Percentiles rank a stretch among this genome's conserved stretches.
Conservation (phyloP, 2,329 filamentous ascomycete genomes). For the Fusarium sacchari region DNA sequence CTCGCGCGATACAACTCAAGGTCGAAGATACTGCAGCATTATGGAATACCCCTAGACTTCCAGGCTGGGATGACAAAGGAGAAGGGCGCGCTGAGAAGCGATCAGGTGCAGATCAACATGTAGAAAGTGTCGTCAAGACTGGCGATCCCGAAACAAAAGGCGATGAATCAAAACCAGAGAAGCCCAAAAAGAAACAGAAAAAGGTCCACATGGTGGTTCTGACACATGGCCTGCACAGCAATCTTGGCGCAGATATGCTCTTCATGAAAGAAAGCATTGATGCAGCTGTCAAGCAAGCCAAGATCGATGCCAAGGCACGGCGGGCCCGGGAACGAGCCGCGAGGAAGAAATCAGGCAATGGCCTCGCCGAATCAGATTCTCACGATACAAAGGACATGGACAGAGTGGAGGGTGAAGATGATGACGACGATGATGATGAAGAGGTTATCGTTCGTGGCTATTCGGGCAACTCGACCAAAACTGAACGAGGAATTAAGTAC, state of each 20-base stretch:
- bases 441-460: conserved; percentile 92
- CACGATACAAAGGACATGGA: conserved; percentile 39
- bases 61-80: conserved; percentile 66
- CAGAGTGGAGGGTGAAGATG: conserved; percentile 56
- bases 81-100: conserved; percentile 41
- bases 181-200: conserved; percentile 72
- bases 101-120: conserved; percentile 45
- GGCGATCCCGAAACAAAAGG: conserved; percentile 45
- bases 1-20: conserved; percentile 78
- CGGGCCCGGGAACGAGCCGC: conserved; percentile 61
- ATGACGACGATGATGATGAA: conserved; percentile 71
- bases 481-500: conserved; percentile 96
- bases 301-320: conserved; percentile 72
- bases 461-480: conserved; percentile 87
- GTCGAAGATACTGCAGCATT: conserved; percentile 89
- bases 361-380: conserved; percentile 16
- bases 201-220: conserved; percentile 91
- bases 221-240: conserved; percentile 95
- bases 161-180: conserved; percentile 26
- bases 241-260: conserved; percentile 94
- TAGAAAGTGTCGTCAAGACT: conserved; percentile 49
- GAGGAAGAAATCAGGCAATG: conserved; percentile 12
- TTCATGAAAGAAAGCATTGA: conserved; percentile 98
- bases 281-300: conserved; percentile 78
- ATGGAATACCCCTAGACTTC: conserved; percentile 92